A percentile compares a stretch with the other conserved stretches of the same genome.
phyloP scores from a whole-genome alignment of 2,329 filamentous ascomycete species.

The Coniochaeta ligniaria region DNA sequence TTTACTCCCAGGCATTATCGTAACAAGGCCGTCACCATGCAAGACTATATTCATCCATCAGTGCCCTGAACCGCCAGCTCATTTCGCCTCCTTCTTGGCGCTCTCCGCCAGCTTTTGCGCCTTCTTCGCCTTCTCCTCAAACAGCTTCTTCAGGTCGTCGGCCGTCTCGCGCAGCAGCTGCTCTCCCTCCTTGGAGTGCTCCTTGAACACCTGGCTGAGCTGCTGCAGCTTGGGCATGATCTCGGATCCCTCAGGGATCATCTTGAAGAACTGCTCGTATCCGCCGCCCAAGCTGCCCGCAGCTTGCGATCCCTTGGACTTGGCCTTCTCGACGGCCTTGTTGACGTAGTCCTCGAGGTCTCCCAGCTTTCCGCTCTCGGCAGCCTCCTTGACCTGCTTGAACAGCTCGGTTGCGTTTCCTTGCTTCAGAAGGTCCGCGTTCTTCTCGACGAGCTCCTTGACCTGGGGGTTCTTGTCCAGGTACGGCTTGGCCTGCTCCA shows the following conservation, averaged over 20 bases:
- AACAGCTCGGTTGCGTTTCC: constrained; percentile 60
- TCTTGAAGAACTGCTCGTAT: constrained; percentile 57
- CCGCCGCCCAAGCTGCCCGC: constrained; percentile 38
- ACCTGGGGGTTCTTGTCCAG: constrained; percentile 72
- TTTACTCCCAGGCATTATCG: neutral
- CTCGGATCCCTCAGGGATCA: constrained; percentile 57
- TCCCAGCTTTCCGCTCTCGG: constrained; percentile 52
- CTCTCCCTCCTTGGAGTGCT: constrained; percentile 64
- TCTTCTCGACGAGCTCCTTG: constrained; percentile 66
- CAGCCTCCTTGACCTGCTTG: constrained; percentile 52
- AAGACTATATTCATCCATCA: neutral
- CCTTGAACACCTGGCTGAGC: constrained; percentile 55
- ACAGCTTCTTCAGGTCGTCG: constrained; percentile 56
- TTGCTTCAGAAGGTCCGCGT: constrained; percentile 59
- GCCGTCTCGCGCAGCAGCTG: constrained; percentile 62
- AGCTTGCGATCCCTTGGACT: constrained; percentile 36
- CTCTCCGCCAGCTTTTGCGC: constrained; percentile 52
- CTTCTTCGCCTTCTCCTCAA: constrained; percentile 51
- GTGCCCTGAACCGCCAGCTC: neutral
- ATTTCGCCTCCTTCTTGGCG: constrained; percentile 35
- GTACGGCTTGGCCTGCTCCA: constrained; percentile 64
- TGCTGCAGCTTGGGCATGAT: constrained; percentile 60
- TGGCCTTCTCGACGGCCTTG: constrained; percentile 50
- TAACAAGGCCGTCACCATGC: neutral
- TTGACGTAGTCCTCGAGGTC: constrained; percentile 56